Conservation (phyloP, 2,329 filamentous ascomycete species). For the Ceratocystis albifundus region DNA sequence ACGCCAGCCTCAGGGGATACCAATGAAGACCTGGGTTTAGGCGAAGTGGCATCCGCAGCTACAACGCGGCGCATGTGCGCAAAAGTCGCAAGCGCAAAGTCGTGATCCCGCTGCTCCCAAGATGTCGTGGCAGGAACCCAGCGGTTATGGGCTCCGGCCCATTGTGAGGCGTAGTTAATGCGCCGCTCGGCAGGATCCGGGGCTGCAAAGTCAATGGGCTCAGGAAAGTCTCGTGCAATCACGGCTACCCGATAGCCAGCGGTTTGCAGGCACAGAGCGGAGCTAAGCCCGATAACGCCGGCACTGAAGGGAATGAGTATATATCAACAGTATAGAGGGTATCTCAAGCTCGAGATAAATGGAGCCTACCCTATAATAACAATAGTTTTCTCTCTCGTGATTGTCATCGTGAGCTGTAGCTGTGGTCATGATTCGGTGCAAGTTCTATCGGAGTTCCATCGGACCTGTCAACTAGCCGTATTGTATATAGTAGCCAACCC, state of each 20-base stretch:
- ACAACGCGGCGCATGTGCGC: constrained; percentile 32
- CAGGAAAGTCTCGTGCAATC: constrained; percentile 38
- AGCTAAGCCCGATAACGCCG: constrained; percentile 42
- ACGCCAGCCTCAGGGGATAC: constrained; percentile 33
- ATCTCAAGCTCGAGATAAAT: background rate
- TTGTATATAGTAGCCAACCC: background rate
- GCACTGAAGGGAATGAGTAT: constrained; percentile 32
- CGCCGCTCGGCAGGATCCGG: constrained; percentile 27
- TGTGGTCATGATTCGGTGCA: background rate
- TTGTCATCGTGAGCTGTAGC: background rate
- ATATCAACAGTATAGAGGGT: background rate
- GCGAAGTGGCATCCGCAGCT: constrained; percentile 26
- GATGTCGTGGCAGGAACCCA: constrained; percentile 34
- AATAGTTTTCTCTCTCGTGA: background rate
- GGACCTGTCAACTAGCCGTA: background rate
- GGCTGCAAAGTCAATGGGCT: constrained; percentile 37
- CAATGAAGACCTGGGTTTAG: too few relatives aligned
- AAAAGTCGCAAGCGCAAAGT: constrained; percentile 35
- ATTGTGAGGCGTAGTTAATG: constrained; percentile 46
- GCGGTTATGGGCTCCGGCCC: constrained; percentile 46
- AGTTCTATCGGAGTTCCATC: background rate
- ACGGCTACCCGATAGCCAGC: constrained; percentile 34
- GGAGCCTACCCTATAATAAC: constrained; percentile 1
- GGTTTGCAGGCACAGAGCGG: constrained; percentile 37
- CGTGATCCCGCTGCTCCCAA: constrained; percentile 34